Conservation (phyloP, 768 basidiomycete genomes). For the Kondoa subrosea region DNA sequence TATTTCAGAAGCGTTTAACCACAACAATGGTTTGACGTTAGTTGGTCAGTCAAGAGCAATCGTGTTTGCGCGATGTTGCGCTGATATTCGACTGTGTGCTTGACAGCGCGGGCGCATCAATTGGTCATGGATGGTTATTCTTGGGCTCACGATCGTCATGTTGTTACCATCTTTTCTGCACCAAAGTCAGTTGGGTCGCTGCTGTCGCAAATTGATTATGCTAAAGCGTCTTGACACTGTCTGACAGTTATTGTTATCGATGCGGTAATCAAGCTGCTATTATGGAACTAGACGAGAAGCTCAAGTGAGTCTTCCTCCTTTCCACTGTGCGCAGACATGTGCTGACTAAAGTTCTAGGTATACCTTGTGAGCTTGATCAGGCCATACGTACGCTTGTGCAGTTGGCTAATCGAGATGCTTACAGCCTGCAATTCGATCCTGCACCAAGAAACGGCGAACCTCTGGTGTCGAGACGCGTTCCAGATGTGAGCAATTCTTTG, state of each 20-base stretch:
- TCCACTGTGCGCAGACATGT: neutral
- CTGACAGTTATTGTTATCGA: slow-evolving; percentile 66
- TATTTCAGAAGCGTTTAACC: slow-evolving; percentile 73
- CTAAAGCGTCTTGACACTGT: neutral
- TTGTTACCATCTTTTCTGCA: slow-evolving; percentile 97
- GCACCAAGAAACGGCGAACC: slow-evolving; percentile 97
- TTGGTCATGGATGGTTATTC: slow-evolving; percentile 52
- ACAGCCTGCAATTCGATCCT: slow-evolving; percentile 97
- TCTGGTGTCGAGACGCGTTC: slow-evolving; percentile 51
- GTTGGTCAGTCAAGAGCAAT: slow-evolving; percentile 48
- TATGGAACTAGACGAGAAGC: slow-evolving; percentile 79
- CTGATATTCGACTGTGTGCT: slow-evolving; percentile 43
- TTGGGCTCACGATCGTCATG: slow-evolving; percentile 84
- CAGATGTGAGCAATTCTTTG: slow-evolving; percentile 22
- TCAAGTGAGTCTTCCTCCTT: slow-evolving; percentile 25
- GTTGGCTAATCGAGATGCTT: neutral
- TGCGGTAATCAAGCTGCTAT: slow-evolving; percentile 99
- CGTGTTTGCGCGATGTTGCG: neutral
- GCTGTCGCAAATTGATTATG: neutral
- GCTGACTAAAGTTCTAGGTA: slow-evolving; percentile 23
- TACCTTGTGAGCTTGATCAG: slow-evolving; percentile 60
- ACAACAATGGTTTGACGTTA: slow-evolving; percentile 83
- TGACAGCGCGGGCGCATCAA: slow-evolving; percentile 90
- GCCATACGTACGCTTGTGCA: slow-evolving; percentile 40
- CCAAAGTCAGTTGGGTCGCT: slow-evolving; percentile 54